Conservation (phyloP, 306 rosid species). For the Aeschynomene evenia region DNA sequence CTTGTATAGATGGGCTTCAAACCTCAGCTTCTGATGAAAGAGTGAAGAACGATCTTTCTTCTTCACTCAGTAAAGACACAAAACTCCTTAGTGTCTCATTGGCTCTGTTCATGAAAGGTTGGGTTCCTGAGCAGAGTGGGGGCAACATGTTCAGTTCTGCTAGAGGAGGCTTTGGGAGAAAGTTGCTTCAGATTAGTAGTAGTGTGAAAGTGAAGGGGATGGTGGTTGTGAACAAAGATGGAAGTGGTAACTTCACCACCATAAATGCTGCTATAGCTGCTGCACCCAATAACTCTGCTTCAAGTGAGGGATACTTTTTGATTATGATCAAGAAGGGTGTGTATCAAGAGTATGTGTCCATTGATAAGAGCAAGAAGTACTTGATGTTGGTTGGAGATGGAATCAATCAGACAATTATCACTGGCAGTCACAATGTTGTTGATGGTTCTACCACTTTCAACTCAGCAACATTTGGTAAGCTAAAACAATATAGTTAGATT, state of each 20-base stretch:
- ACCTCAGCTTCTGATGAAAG: slow-evolving; percentile 46
- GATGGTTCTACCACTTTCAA: slow-evolving; percentile 81
- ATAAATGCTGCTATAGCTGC: slow-evolving; percentile 66
- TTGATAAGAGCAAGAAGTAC: slow-evolving; percentile 56
- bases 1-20: slow-evolving; percentile 66
- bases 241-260: slow-evolving; percentile 65
- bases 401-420: slow-evolving; percentile 61
- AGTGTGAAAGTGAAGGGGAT: slow-evolving; percentile 40
- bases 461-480: slow-evolving; percentile 72
- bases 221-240: slow-evolving; percentile 63
- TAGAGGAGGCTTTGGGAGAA: slow-evolving; percentile 43
- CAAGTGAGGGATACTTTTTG: slow-evolving; percentile 52
- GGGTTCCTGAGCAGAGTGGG: slow-evolving; percentile 61
- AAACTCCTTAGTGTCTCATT: slow-evolving; percentile 66
- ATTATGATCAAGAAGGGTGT: slow-evolving; percentile 53
- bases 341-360: slow-evolving; percentile 69
- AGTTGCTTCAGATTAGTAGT: slow-evolving; percentile 32
- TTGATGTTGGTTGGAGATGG: slow-evolving; percentile 88
- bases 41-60: slow-evolving; percentile 34
- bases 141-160: slow-evolving; percentile 36
- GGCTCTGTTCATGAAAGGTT: slow-evolving; percentile 53
- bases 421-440: slow-evolving; percentile 61
- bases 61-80: slow-evolving; percentile 45
- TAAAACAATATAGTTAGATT: neutral
- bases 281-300: slow-evolving; percentile 57